Evolutionary conservation across 192 early-diverging fungal species (phyloP), one percentile per base, ranked within the genome.

Genomic region (Lobosporangium transversale): DNA sequence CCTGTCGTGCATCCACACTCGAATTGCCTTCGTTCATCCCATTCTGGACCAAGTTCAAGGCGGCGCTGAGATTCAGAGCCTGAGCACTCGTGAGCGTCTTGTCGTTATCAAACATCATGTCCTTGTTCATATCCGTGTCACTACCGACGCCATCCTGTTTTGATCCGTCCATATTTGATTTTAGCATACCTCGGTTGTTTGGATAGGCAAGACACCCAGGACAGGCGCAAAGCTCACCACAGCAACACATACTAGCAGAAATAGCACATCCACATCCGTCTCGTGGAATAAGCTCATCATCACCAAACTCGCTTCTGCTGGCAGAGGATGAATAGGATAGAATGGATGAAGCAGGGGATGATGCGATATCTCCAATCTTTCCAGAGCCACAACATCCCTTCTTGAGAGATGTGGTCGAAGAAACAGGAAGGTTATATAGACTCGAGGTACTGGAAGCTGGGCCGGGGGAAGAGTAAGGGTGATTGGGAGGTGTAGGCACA

Each of bases 201-300:
- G 73, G 73, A 21, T 59, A 76, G 24, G 73, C 73, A n/a, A 76
- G 73, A 17, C 73, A 76, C 36, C 73, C 73, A 33, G 73, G 73
- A 24, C 73, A 76, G 26, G 73, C 73, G 40, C 73, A 76, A 11
- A 49, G 58, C 31, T 76, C 73, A 15, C 73, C 73, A 58, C 73
- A 76, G 48, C 73, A 76, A 53, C 73, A 76, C 73, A 76, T 76
- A 50, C 56, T 76, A 37, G 73, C 40, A 0, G 73, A 76, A 36
- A 76, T 57, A 30, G 73, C 73, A 67, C 73, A 76, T 15, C 73
- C 73, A 53, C 73, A 76, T 12, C 73, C 73, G 2, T 67, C 65
- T 31, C 40, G 57, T 1, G 57, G 32, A 32, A 24, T 23, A 24
- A 58, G 27, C 2, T 75, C 71, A 7, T 75, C 71, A 1, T 66